Percentiles rank a stretch among this genome's conserved stretches.
phyloP scores from a whole-genome alignment of 2,329 filamentous ascomycete species.

The Colletotrichum horii region DNA sequence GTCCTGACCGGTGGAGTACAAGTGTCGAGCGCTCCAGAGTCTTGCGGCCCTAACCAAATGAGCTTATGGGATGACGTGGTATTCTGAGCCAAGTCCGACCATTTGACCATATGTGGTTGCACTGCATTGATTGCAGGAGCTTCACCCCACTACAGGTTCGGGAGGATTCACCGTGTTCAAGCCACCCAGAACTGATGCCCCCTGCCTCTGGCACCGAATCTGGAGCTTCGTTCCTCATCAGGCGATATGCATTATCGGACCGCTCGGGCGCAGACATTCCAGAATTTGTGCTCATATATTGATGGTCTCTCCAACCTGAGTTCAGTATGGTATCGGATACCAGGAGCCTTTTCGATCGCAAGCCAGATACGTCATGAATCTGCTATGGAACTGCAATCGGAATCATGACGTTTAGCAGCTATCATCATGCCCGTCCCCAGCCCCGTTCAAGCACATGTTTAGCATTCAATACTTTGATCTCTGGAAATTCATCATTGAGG shows the following conservation, averaged over 20 bases:
- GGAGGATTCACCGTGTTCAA: background rate
- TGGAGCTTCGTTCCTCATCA: background rate
- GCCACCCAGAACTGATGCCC: background rate
- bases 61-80: background rate
- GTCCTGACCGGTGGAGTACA: background rate
- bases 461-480: background rate
- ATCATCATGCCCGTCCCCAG: background rate
- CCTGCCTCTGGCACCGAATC: background rate
- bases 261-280: background rate
- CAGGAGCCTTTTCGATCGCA: background rate
- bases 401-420: background rate
- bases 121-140: background rate
- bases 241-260: background rate
- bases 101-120: background rate
- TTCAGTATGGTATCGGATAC: background rate
- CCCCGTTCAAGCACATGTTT: background rate
- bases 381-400: background rate
- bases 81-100: background rate
- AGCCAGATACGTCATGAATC: background rate
- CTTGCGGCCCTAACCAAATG: background rate
- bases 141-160: background rate
- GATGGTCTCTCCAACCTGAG: background rate
- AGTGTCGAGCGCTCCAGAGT: background rate
- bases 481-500: background rate
- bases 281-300: rapidly evolving